Conservation (phyloP, 2,329 filamentous ascomycete species). For the Boeremia lycopersici region DNA sequence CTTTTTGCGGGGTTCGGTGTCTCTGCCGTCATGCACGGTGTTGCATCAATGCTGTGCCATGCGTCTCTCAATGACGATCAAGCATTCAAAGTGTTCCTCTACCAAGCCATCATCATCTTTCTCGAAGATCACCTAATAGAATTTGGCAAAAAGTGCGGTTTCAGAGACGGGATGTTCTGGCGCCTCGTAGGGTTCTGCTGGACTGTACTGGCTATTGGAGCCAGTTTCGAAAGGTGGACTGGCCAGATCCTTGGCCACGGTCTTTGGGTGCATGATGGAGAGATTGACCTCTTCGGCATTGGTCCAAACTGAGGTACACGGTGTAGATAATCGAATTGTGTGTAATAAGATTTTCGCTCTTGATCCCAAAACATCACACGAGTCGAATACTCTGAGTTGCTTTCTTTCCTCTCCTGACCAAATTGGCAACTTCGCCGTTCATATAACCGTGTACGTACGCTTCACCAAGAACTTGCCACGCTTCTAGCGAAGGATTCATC, state of each 20-base stretch:
- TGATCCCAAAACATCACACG: constrained; percentile 8
- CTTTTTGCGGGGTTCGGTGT: constrained; percentile 33
- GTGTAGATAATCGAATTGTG: not conserved
- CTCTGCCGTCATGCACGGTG: constrained; percentile 25
- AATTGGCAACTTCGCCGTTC: constrained; percentile 31
- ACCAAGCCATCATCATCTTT: constrained; percentile 34
- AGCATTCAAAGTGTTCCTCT: constrained; percentile 26
- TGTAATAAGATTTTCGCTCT: not conserved
- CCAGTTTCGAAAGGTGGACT: constrained; percentile 15
- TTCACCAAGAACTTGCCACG: constrained; percentile 38
- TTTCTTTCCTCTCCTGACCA: constrained; percentile 21
- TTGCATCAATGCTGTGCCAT: constrained; percentile 24
- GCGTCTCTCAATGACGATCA: constrained; percentile 22
- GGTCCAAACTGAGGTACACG: constrained; percentile 15
- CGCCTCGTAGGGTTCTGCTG: constrained; percentile 29
- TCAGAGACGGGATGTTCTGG: constrained; percentile 24
- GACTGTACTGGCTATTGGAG: constrained; percentile 28
- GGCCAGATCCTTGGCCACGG: constrained; percentile 15
- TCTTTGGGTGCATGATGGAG: constrained; percentile 29
- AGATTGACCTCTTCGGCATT: constrained; percentile 28
- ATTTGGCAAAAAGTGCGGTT: constrained; percentile 26
- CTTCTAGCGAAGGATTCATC: constrained; percentile 14
- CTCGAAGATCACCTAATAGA: constrained; percentile 40
- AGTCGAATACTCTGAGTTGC: constrained; percentile 19
- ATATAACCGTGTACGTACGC: constrained; percentile 37